Percentiles rank a stretch among this genome's conserved stretches.
phyloP scores from a whole-genome alignment of 2,329 filamentous ascomycete genomes.

The Fusarium clavum region DNA sequence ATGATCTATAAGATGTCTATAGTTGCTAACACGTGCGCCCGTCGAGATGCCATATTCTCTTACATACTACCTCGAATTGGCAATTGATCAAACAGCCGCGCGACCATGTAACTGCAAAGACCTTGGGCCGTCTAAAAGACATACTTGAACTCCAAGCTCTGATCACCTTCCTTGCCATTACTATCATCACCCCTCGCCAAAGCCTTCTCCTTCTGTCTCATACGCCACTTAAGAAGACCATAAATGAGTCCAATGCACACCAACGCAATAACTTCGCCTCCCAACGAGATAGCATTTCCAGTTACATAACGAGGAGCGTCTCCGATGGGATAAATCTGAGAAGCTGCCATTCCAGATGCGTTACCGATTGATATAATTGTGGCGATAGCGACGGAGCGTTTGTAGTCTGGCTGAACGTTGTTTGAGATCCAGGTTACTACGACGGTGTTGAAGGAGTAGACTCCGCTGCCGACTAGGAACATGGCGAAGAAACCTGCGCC shows the following conservation, averaged over 20 bases:
- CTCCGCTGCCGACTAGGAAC: constrained; percentile 39
- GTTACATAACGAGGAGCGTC: constrained; percentile 46
- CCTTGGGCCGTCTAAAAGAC: constrained; percentile 40
- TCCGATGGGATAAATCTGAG: constrained; percentile 55
- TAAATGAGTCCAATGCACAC: constrained; percentile 44
- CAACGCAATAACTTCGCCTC: constrained; percentile 43
- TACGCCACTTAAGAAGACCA: constrained; percentile 44
- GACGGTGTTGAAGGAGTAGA: constrained; percentile 28
- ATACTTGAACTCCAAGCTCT: constrained; percentile 33
- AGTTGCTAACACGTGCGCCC: not conserved
- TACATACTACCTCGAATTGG: not conserved
- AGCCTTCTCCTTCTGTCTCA: constrained; percentile 44
- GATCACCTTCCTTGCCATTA: constrained; percentile 36
- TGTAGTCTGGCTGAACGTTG: constrained; percentile 60
- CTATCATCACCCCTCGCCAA: constrained; percentile 38
- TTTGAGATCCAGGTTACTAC: constrained; percentile 57
- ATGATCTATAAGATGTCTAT: not conserved
- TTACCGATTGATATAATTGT: constrained; percentile 61
- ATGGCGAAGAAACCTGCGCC: constrained; percentile 44
- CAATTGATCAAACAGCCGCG: too few species aligned
- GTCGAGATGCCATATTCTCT: not conserved
- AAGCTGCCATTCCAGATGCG: constrained; percentile 60
- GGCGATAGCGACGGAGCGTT: constrained; percentile 59
- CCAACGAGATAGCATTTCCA: constrained; percentile 48
- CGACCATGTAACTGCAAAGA: too few species aligned